These are phyloP conservation scores for Neofusicoccum umdonicola DNA, from an alignment of 2,329 filamentous ascomycete genomes.

Conservation along the genomic window DNA sequence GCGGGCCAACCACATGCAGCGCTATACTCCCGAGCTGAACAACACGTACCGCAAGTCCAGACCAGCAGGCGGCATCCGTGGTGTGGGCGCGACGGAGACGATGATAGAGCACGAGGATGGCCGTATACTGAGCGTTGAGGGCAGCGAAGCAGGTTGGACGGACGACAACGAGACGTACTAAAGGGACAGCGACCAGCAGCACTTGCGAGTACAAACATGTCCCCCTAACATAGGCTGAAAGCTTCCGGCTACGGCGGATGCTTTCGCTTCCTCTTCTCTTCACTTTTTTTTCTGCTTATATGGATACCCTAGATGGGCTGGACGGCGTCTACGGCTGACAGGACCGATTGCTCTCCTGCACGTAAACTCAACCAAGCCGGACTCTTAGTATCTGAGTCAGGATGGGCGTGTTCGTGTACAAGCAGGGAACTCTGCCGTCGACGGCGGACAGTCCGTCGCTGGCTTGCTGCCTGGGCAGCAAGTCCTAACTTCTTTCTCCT, in stretches of 20 bases:
- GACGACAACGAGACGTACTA: constrained; percentile 38
- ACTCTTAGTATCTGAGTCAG: not conserved
- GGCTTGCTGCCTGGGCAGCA: not conserved
- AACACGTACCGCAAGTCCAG: constrained; percentile 24
- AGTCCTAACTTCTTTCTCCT: not conserved
- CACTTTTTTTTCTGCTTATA: not conserved
- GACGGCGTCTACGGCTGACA: not conserved
- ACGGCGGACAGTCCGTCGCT: not conserved
- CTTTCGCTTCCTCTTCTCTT: not conserved
- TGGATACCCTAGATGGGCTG: constrained; percentile 1
- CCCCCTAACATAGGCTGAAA: not conserved
- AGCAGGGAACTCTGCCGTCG: not conserved
- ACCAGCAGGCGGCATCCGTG: constrained; percentile 40
- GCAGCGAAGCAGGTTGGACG: constrained; percentile 54
- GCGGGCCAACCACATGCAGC: constrained; percentile 47
- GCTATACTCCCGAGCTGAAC: constrained; percentile 10
- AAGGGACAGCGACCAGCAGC: not conserved
- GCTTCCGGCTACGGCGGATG: not conserved
- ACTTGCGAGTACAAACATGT: not conserved
- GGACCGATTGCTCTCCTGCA: not conserved
- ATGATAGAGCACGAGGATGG: constrained; percentile 43
- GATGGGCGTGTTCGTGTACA: too few species aligned
- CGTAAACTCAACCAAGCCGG: not conserved
- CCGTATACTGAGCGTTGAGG: constrained; percentile 37
- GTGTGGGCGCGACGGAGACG: constrained; percentile 41